Percentiles rank a stretch among this genome's conserved stretches.
phyloP scores from a whole-genome alignment of 2,329 filamentous ascomycete genomes.

The Colletotrichum cuscutae region DNA sequence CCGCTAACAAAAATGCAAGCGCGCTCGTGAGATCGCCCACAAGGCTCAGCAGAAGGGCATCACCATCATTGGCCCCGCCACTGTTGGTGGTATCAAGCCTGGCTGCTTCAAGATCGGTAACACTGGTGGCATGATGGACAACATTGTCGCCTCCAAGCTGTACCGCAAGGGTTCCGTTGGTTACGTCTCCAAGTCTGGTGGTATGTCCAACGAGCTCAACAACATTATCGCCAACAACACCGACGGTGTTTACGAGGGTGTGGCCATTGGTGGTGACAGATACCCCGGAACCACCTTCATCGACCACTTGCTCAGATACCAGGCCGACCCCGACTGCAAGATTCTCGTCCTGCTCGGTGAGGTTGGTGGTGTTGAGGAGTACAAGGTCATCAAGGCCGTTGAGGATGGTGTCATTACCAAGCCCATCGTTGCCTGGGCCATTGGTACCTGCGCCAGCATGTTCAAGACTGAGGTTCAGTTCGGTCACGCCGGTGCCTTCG shows the following conservation, averaged over 20 bases:
- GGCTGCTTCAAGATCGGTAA: constrained; percentile 99
- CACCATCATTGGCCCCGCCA: constrained; percentile 98
- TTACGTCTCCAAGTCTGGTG: constrained; percentile 99
- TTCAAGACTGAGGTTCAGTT: constrained; percentile 99
- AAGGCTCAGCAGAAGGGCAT: constrained; percentile 98
- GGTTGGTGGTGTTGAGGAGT: constrained; percentile 99
- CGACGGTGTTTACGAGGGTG: constrained; percentile 98
- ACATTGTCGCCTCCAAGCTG: constrained; percentile 99
- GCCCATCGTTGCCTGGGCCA: constrained; percentile 99
- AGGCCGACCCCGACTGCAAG: constrained; percentile 97
- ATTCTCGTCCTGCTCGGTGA: constrained; percentile 95
- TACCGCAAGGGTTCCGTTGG: constrained; percentile 99
- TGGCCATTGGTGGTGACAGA: constrained; percentile 98
- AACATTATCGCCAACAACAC: constrained; percentile 98
- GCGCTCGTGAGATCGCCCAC: constrained; percentile 97
- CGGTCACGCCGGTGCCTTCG: constrained; percentile 97
- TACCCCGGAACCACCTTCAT: constrained; percentile 99
- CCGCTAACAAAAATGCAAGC: constrained; percentile 59
- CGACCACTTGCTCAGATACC: constrained; percentile 96
- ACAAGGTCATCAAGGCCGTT: constrained; percentile 98
- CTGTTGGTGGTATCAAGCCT: constrained; percentile 99
- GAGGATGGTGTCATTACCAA: constrained; percentile 96
- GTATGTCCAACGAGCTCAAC: constrained; percentile 99
- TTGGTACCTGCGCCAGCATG: constrained; percentile 99
- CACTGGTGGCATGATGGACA: constrained; percentile 99